These are phyloP conservation scores for Phaseolus coccineus DNA, from an alignment of 331 rosid species.

Conservation along the genomic window DNA sequence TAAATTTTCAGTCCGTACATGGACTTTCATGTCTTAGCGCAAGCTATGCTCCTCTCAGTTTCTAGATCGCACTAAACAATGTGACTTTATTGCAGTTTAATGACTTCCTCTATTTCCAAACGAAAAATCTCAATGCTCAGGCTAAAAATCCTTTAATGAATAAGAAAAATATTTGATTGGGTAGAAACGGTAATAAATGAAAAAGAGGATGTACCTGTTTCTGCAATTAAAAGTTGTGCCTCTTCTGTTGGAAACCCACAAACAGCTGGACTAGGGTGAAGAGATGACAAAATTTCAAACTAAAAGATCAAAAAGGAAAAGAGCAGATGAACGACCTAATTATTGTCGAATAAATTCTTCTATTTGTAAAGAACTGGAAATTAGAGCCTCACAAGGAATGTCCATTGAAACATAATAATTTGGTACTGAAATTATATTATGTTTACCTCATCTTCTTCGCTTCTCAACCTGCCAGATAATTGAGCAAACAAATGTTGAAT, in stretches of 20 bases:
- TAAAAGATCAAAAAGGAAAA: slow-evolving; percentile 30
- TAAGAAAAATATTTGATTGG: slow-evolving; percentile 17
- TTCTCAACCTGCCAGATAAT: slow-evolving; percentile 70
- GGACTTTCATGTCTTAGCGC: slow-evolving; percentile 13
- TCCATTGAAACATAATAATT: slow-evolving; percentile 21
- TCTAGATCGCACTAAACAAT: background rate
- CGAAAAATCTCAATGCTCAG: background rate
- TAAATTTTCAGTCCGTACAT: slow-evolving; percentile 12
- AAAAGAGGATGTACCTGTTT: slow-evolving; percentile 65
- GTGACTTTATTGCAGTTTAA: slow-evolving; percentile 6
- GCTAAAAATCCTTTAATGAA: slow-evolving; percentile 19
- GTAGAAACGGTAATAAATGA: background rate
- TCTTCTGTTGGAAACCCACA: slow-evolving; percentile 97
- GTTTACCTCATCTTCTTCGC: slow-evolving; percentile 89
- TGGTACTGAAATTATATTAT: slow-evolving; percentile 22
- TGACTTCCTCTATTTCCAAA: slow-evolving; percentile 1
- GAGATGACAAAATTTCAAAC: slow-evolving; percentile 84
- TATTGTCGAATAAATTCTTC: slow-evolving; percentile 11
- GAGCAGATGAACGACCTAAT: slow-evolving; percentile 20
- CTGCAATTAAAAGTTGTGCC: slow-evolving; percentile 80
- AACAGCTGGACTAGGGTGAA: slow-evolving; percentile 98
- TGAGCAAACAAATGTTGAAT: slow-evolving; percentile 89
- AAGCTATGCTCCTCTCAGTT: background rate
- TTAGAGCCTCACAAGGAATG: slow-evolving; percentile 15
- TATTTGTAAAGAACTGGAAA: slow-evolving; percentile 7